Conservation (phyloP, 2,329 filamentous ascomycete species). For the Apiospora pterosperma region DNA sequence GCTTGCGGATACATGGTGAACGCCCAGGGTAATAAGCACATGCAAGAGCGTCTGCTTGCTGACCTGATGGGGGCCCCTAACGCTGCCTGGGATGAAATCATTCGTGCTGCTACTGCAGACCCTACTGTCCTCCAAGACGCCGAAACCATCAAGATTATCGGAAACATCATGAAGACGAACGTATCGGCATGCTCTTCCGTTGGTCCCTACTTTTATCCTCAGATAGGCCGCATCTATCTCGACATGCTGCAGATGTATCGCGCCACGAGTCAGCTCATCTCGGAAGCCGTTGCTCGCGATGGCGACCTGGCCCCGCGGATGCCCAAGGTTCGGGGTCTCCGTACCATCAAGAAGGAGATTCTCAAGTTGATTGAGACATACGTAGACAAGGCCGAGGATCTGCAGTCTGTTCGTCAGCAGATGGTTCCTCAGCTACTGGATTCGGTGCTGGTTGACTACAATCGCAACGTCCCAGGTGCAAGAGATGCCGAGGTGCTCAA, state of each 20-base stretch:
- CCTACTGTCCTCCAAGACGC: constrained; percentile 84
- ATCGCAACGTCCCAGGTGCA: constrained; percentile 92
- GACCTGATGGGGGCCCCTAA: constrained; percentile 95
- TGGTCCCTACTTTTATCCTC: constrained; percentile 94
- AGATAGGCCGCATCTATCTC: constrained; percentile 95
- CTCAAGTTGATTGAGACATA: constrained; percentile 97
- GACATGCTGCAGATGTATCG: constrained; percentile 99
- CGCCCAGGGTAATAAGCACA: constrained; percentile 90
- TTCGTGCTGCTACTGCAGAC: constrained; percentile 79
- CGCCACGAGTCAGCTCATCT: constrained; percentile 93
- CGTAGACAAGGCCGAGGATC: constrained; percentile 94
- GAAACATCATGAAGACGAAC: constrained; percentile 99
- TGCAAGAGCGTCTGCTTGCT: constrained; percentile 85
- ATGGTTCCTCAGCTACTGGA: constrained; percentile 96
- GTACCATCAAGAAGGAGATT: constrained; percentile 99
- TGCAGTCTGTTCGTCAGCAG: constrained; percentile 87
- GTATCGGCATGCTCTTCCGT: constrained; percentile 98
- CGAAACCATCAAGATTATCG: constrained; percentile 97
- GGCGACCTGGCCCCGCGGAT: constrained; percentile 95
- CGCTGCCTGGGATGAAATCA: constrained; percentile 92
- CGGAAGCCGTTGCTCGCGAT: constrained; percentile 82
- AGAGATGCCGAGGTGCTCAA: constrained; percentile 95
- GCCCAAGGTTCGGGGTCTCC: constrained; percentile 88
- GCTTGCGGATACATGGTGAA: constrained; percentile 99
- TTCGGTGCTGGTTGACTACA: constrained; percentile 92